Conservation (phyloP, 768 basidiomycete species). For the Asterophora lycoperdoides region DNA sequence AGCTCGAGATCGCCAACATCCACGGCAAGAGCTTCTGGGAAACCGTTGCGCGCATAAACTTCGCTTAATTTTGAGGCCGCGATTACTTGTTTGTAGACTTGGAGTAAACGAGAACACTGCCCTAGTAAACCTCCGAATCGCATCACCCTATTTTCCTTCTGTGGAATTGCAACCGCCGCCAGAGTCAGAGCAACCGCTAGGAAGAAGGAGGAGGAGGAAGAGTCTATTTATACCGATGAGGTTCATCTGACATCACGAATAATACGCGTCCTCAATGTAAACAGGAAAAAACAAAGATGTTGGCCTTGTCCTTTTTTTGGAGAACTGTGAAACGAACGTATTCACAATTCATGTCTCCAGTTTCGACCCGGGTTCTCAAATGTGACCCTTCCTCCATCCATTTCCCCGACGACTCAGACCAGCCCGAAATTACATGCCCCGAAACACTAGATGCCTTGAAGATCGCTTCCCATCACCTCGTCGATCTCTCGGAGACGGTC, state of each 20-base stretch:
- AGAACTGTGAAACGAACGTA: slow-evolving; percentile 28
- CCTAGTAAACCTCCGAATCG: too few species aligned
- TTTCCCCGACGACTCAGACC: slow-evolving; percentile 42
- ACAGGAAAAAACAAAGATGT: slow-evolving; percentile 14
- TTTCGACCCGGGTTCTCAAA: slow-evolving; percentile 39
- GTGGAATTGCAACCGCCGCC: too few species aligned
- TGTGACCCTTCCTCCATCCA: slow-evolving; percentile 64
- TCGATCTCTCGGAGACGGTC: slow-evolving; percentile 50
- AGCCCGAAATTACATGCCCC: slow-evolving; percentile 45
- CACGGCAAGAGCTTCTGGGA: slow-evolving; percentile 59
- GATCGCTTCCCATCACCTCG: slow-evolving; percentile 52
- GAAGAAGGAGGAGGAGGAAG: too few species aligned
- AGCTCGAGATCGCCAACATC: slow-evolving; percentile 51
- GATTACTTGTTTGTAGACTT: background rate
- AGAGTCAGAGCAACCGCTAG: too few species aligned
- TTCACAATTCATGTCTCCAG: slow-evolving; percentile 20
- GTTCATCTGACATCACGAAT: too few species aligned
- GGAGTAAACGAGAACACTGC: too few species aligned
- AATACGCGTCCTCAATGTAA: slow-evolving; percentile 5
- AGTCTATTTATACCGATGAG: too few species aligned
- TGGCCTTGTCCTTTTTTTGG: slow-evolving; percentile 22
- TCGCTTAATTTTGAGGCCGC: too few species aligned
- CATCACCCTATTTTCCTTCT: too few species aligned
- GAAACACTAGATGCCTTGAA: slow-evolving; percentile 52
- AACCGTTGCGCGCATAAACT: slow-evolving; percentile 29